These are phyloP conservation scores for Lagenaria siceraria DNA, from an alignment of 306 rosid genomes.

Conservation along the genomic window DNA sequence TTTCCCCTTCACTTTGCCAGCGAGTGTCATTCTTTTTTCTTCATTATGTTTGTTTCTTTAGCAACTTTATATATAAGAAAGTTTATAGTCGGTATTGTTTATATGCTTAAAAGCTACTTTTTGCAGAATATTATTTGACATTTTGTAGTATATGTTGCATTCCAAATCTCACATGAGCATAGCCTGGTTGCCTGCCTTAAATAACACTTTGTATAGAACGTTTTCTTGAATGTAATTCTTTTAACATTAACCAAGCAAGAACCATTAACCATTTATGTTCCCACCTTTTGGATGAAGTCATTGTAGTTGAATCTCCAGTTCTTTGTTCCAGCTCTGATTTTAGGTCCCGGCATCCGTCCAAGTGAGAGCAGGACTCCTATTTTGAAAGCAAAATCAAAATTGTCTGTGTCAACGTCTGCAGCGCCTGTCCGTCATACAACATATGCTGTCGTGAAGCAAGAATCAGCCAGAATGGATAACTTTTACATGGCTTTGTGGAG, in stretches of 20 bases:
- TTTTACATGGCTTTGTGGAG: constrained; percentile 62
- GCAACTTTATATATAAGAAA: background rate
- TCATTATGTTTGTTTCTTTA: background rate
- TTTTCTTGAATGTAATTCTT: background rate
- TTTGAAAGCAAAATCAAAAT: constrained; percentile 53
- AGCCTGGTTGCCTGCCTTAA: background rate
- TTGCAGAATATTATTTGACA: background rate
- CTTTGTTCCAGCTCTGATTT: constrained; percentile 8
- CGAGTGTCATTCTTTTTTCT: background rate
- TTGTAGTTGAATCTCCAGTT: background rate
- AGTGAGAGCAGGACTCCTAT: constrained; percentile 45
- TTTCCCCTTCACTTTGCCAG: background rate
- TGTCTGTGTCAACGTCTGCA: constrained; percentile 24
- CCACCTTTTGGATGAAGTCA: background rate
- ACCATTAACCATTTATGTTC: background rate
- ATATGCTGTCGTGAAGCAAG: constrained; percentile 35
- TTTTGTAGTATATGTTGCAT: background rate
- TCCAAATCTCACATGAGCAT: background rate
- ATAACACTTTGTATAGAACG: background rate
- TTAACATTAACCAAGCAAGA: background rate
- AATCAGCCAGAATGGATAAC: constrained; percentile 52
- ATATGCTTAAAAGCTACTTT: background rate
- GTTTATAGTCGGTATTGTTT: background rate
- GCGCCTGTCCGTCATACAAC: constrained; percentile 21
- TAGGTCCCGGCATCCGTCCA: constrained; percentile 88